These are phyloP conservation scores for Haberlea rhodopensis DNA, from an alignment of 257 asterid genomes.

Conservation along the genomic window DNA sequence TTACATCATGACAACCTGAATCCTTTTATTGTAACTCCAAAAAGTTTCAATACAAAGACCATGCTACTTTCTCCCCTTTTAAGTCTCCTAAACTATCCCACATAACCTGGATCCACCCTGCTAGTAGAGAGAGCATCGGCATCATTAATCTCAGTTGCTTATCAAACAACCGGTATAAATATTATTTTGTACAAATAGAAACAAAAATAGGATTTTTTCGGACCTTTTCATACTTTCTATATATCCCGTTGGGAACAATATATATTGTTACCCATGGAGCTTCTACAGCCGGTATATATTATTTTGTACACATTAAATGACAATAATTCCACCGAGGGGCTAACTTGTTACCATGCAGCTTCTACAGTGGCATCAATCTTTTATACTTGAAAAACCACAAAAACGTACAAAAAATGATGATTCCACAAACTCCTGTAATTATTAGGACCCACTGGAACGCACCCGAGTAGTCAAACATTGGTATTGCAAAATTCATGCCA, in stretches of 20 bases:
- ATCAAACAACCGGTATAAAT: too few relatives aligned
- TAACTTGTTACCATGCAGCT: neutral
- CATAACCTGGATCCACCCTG: neutral
- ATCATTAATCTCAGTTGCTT: neutral
- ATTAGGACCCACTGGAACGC: conserved; percentile 53
- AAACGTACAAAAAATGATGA: conserved; percentile 39
- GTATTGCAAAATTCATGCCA: conserved; percentile 47
- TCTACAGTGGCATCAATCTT: conserved; percentile 53
- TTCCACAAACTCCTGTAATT: conserved; percentile 45
- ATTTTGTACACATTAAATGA: neutral
- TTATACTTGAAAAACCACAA: conserved; percentile 47
- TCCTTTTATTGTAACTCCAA: too few relatives aligned
- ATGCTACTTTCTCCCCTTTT: too few relatives aligned
- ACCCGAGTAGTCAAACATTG: conserved; percentile 36
- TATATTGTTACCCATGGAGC: too few relatives aligned
- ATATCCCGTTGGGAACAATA: neutral
- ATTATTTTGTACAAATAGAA: too few relatives aligned
- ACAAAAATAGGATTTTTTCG: neutral
- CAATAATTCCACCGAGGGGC: neutral
- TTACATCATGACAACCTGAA: neutral
- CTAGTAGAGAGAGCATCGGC: neutral
- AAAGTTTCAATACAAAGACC: too few relatives aligned
- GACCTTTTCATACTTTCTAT: neutral
- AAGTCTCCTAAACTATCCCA: too few relatives aligned
- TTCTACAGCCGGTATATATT: too few relatives aligned